Evolutionary conservation across 2,329 filamentous ascomycete species (phyloP).

Genomic region (Neobulgaria alba): DNA sequence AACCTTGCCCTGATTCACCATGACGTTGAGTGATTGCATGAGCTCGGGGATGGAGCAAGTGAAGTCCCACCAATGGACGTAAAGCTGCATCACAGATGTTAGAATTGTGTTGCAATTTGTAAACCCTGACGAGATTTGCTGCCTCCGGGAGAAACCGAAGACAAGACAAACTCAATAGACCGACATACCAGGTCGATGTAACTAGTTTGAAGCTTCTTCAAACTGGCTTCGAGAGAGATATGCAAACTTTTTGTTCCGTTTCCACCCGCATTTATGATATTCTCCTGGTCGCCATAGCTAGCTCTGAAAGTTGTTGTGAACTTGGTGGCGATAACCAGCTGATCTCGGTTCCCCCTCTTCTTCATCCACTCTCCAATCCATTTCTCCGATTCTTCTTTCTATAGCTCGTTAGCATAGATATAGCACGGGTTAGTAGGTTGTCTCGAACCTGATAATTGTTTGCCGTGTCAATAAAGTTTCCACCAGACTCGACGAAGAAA

Average conservation of each 20-base stretch:
- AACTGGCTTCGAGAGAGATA: slow-evolving; percentile 44
- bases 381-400: slow-evolving; percentile 49
- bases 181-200: slow-evolving; percentile 58
- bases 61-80: slow-evolving; percentile 61
- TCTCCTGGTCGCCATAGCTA: slow-evolving; percentile 24
- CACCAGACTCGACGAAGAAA: slow-evolving; percentile 45
- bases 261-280: slow-evolving; percentile 41
- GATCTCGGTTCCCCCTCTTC: slow-evolving; percentile 51
- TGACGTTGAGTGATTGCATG: slow-evolving; percentile 58
- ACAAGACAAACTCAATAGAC: neutral
- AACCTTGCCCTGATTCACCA: slow-evolving; percentile 54
- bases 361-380: slow-evolving; percentile 68
- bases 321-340: slow-evolving; percentile 63
- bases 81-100: slow-evolving; percentile 34
- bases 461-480: slow-evolving; percentile 62
- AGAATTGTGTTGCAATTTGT: neutral
- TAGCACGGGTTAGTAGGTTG: too few relatives aligned
- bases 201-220: slow-evolving; percentile 54
- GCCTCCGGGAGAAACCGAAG: neutral
- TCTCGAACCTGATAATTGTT: slow-evolving; percentile 49
- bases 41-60: slow-evolving; percentile 56
- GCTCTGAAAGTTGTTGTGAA: slow-evolving; percentile 27
- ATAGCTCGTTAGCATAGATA: slow-evolving; percentile 15
- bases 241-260: slow-evolving; percentile 55
- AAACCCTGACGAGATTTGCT: neutral